Percentiles rank a stretch among this genome's conserved stretches.
phyloP scores from a whole-genome alignment of 805 yeast genomes.

The Candida boleticola region DNA sequence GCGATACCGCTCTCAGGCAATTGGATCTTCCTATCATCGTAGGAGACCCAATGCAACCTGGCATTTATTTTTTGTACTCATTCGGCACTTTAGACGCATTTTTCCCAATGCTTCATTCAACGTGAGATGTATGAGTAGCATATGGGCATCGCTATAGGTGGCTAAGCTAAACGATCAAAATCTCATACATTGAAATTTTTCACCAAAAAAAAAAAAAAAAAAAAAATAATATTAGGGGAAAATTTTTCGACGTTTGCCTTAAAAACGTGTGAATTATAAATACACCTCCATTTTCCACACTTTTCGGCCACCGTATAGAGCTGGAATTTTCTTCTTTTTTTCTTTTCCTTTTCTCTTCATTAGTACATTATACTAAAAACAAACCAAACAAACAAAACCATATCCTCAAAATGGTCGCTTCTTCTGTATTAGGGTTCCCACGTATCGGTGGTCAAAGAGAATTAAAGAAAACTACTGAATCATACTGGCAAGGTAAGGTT shows the following conservation, averaged over 20 bases:
- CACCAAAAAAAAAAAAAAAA: no score
- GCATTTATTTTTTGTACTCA: no score
- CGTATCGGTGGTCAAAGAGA: conserved; percentile 99
- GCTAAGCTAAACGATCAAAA: no score
- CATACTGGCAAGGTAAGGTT: conserved; percentile 97
- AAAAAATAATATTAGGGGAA: neutral
- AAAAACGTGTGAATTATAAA: conserved; percentile 4
- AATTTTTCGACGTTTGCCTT: neutral
- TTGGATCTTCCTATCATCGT: no score
- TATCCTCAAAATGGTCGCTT: conserved; percentile 78
- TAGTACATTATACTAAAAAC: neutral
- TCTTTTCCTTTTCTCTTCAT: neutral
- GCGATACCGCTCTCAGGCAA: no score
- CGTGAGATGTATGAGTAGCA: no score
- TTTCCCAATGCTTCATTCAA: no score
- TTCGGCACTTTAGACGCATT: no score
- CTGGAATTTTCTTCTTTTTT: neutral
- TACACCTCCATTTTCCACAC: neutral
- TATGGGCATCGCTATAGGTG: no score
- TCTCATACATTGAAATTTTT: no score
- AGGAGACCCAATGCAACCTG: no score
- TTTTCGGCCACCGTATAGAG: neutral
- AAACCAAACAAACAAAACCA: neutral
- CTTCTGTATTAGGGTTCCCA: conserved; percentile 99
- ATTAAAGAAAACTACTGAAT: conserved; percentile 97